Evolutionary conservation across 176 grass and related monocot species (phyloP).

Genomic region (Triticum monococcum): DNA sequence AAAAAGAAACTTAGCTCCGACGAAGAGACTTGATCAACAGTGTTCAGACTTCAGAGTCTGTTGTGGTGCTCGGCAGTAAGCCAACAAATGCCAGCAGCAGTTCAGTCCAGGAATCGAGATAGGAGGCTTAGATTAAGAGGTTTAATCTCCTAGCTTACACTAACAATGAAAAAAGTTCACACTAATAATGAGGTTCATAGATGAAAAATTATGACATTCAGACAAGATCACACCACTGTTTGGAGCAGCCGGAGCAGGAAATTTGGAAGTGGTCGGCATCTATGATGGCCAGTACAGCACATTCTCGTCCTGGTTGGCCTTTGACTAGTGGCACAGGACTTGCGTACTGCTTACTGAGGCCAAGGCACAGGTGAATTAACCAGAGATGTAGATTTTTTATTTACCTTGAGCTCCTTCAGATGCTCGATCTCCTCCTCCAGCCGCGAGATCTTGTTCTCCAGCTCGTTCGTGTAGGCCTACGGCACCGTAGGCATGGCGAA

Average conservation of each 20-base stretch:
- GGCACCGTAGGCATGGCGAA: not conserved
- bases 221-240: not conserved
- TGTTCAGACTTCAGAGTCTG: not conserved
- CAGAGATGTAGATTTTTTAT: not conserved
- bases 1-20: not conserved
- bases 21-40: not conserved
- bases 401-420: conserved; percentile 61
- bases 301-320: not conserved
- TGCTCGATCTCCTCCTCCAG: conserved; percentile 73
- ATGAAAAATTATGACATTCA: not conserved
- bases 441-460: conserved; percentile 73
- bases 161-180: too few relatives aligned
- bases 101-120: not conserved
- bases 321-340: not conserved
- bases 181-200: too few relatives aligned
- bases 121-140: not conserved
- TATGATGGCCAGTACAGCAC: not conserved
- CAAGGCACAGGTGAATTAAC: not conserved
- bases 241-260: not conserved
- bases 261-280: not conserved
- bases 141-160: not conserved
- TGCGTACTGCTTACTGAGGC: not conserved
- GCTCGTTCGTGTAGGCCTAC: conserved; percentile 89
- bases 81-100: not conserved
- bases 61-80: not conserved